These are phyloP conservation scores for Dipteronia sinensis DNA, from an alignment of 345 rosid species.

Conservation along the genomic window DNA sequence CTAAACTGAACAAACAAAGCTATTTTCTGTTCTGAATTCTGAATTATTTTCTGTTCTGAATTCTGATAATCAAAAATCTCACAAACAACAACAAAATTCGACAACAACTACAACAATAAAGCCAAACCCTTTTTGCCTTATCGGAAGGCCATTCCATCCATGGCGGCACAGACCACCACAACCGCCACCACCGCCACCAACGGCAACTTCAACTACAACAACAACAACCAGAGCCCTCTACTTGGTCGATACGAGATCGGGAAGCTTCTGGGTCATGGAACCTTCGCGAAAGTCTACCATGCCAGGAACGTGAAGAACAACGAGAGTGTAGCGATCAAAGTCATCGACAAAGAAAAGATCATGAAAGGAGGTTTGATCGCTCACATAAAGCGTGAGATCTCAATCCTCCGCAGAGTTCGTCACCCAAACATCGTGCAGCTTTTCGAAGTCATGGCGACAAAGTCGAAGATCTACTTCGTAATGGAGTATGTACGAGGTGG, in stretches of 20 bases:
- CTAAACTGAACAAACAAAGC: background rate
- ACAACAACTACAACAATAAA: background rate
- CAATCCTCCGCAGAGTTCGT: constrained; percentile 83
- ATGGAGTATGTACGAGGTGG: constrained; percentile 90
- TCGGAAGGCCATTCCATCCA: background rate
- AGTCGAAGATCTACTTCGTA: constrained; percentile 78
- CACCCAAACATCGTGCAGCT: constrained; percentile 83
- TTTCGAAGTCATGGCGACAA: constrained; percentile 88
- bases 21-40: background rate
- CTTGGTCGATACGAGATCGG: constrained; percentile 76
- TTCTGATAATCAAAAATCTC: too few relatives aligned
- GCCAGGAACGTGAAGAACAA: constrained; percentile 60
- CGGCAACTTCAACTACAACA: constrained; percentile 23
- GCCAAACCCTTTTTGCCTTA: background rate
- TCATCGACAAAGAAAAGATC: constrained; percentile 75
- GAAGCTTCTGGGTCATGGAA: constrained; percentile 79
- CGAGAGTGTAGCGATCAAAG: constrained; percentile 70
- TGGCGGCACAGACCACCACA: constrained; percentile 22
- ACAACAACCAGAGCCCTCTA: constrained; percentile 47
- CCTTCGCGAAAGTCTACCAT: constrained; percentile 83
- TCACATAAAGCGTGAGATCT: constrained; percentile 76
- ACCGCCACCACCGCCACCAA: background rate
- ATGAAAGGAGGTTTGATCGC: constrained; percentile 67
- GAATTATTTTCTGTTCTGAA: background rate
- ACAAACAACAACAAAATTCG: background rate